These are phyloP conservation scores for Stephanocyclus meneghinianus DNA, from an alignment of 352 stramenopile genomes.

Conservation along the genomic window DNA sequence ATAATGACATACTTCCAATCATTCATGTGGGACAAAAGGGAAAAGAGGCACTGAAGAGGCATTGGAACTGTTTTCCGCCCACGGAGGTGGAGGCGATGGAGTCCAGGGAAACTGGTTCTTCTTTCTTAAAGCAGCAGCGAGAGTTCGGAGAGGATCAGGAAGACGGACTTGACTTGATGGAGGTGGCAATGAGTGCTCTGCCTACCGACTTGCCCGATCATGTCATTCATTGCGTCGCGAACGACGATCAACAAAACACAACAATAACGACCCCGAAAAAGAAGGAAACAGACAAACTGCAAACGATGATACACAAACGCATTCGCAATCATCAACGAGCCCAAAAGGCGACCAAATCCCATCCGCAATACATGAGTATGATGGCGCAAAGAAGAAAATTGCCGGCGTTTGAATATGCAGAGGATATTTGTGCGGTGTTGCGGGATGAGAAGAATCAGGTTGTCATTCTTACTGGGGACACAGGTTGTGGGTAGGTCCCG, in stretches of 20 bases:
- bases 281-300: constrained; percentile 49
- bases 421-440: constrained; percentile 74
- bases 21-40: constrained; percentile 51
- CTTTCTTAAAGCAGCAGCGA: constrained; percentile 36
- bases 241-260: too few species aligned
- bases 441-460: constrained; percentile 78
- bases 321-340: constrained; percentile 56
- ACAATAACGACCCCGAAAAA: background rate
- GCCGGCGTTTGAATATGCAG: constrained; percentile 68
- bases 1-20: constrained; percentile 18
- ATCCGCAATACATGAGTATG: constrained; percentile 56
- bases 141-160: constrained; percentile 8
- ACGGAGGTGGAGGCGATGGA: constrained; percentile 50
- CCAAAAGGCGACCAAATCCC: constrained; percentile 28
- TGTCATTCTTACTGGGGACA: constrained; percentile 92
- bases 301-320: constrained; percentile 79
- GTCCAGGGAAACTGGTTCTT: constrained; percentile 61
- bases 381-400: constrained; percentile 59
- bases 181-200: background rate
- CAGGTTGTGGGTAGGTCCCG: constrained; percentile 86
- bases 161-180: constrained; percentile 4
- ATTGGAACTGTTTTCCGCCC: constrained; percentile 55
- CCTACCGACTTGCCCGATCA: too few species aligned
- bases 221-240: too few species aligned
- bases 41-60: constrained; percentile 33